phyloP scores from a whole-genome alignment of 2,329 filamentous ascomycete genomes.

The Sporothrix inflata region DNA sequence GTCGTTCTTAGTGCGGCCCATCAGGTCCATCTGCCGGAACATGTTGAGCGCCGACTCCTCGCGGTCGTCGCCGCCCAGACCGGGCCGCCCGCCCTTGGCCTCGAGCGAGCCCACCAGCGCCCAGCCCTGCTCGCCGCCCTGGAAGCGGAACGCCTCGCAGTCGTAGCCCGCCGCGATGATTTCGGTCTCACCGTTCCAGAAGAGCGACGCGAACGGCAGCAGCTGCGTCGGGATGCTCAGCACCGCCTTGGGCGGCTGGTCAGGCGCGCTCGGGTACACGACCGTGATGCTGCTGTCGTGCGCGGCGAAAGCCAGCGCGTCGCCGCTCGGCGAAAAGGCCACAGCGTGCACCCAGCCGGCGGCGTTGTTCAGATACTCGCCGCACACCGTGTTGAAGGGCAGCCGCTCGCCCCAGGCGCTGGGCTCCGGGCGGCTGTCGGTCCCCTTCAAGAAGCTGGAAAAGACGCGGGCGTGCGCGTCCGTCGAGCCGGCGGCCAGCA shows the following conservation, averaged over 20 bases:
- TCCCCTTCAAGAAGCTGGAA: slow-evolving; percentile 93
- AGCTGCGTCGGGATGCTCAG: slow-evolving; percentile 87
- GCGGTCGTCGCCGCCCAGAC: slow-evolving; percentile 62
- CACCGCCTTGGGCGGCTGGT: slow-evolving; percentile 88
- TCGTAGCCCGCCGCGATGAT: slow-evolving; percentile 95
- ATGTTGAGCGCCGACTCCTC: slow-evolving; percentile 97
- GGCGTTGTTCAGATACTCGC: slow-evolving; percentile 93
- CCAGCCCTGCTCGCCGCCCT: slow-evolving; percentile 80
- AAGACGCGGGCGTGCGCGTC: slow-evolving; percentile 96
- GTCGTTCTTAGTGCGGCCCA: slow-evolving; percentile 88
- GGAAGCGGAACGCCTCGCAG: slow-evolving; percentile 86
- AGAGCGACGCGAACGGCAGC: slow-evolving; percentile 86
- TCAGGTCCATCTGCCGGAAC: slow-evolving; percentile 98
- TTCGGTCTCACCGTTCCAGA: slow-evolving; percentile 90
- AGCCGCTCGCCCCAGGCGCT: slow-evolving; percentile 92
- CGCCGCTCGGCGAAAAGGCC: slow-evolving; percentile 87
- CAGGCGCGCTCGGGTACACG: slow-evolving; percentile 89
- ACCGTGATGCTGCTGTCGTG: slow-evolving; percentile 97
- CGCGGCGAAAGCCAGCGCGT: slow-evolving; percentile 90
- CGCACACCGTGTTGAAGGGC: slow-evolving; percentile 97
- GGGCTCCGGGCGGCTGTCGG: slow-evolving; percentile 82
- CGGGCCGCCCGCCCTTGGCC: slow-evolving; percentile 65
- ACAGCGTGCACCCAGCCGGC: slow-evolving; percentile 96
- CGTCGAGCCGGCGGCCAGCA: slow-evolving; percentile 93
- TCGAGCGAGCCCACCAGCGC: slow-evolving; percentile 81